phyloP scores from a whole-genome alignment of 345 rosid species.

The Rhodamnia rubescens region DNA sequence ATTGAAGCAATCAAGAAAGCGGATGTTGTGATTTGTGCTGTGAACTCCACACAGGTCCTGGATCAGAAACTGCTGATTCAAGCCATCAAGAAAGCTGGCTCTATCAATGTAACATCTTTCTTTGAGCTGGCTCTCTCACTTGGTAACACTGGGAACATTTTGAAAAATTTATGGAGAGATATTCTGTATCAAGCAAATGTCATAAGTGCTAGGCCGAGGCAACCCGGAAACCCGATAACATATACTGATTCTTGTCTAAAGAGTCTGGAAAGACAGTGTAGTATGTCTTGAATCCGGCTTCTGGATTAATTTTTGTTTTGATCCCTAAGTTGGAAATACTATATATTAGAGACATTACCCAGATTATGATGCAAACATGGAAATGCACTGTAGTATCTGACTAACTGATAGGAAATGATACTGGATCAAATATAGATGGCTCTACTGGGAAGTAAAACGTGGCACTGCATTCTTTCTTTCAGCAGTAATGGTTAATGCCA shows the following conservation, averaged over 20 bases:
- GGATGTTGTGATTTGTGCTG: slow-evolving; percentile 66
- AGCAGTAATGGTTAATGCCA: neutral
- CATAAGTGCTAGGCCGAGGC: neutral
- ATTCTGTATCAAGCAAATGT: neutral
- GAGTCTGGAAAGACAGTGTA: neutral
- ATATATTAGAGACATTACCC: neutral
- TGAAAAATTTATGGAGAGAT: neutral
- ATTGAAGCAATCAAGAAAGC: slow-evolving; percentile 57
- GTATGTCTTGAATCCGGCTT: neutral
- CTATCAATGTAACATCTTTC: slow-evolving; percentile 30
- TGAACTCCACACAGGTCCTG: slow-evolving; percentile 56
- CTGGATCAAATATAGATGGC: neutral
- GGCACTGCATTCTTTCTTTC: neutral
- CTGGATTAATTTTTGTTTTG: neutral
- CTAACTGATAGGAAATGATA: neutral
- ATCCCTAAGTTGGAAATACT: neutral
- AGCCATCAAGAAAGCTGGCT: slow-evolving; percentile 43
- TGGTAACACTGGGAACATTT: neutral
- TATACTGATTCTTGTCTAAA: neutral
- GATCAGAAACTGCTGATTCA: slow-evolving; percentile 55
- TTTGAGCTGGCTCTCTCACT: slow-evolving; percentile 16
- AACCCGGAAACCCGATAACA: neutral
- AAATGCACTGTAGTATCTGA: neutral
- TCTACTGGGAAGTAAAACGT: neutral
- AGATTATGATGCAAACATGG: neutral